Conservation (phyloP, 2,329 filamentous ascomycete genomes). For the Drechslerella coelobrocha region DNA sequence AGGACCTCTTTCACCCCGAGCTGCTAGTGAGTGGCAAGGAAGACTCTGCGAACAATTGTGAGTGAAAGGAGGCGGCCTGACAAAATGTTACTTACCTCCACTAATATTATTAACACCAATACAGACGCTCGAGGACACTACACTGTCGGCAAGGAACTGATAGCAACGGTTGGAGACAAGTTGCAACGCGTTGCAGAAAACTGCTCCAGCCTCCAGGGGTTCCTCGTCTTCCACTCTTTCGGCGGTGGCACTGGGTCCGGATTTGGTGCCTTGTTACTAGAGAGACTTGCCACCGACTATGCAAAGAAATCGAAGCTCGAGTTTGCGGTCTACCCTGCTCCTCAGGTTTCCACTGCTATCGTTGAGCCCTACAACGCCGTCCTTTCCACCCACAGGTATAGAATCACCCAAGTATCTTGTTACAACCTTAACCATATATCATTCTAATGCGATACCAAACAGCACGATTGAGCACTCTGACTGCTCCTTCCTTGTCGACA, state of each 20-base stretch:
- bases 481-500: constrained; percentile 73
- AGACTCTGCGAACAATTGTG: constrained; percentile 73
- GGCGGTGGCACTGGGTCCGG: constrained; percentile 73
- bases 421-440: not conserved
- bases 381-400: constrained; percentile 61
- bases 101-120: constrained; percentile 4
- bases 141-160: constrained; percentile 72
- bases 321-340: constrained; percentile 71
- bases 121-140: constrained; percentile 72
- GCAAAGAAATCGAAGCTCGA: constrained; percentile 74
- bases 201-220: constrained; percentile 71
- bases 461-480: constrained; percentile 72
- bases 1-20: constrained; percentile 71
- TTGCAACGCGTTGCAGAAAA: constrained; percentile 72
- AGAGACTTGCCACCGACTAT: constrained; percentile 70
- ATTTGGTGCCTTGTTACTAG: constrained; percentile 70
- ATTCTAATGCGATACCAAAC: not conserved
- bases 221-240: constrained; percentile 73
- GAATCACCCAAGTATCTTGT: not conserved
- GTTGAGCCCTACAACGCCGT: constrained; percentile 73
- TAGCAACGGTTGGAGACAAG: constrained; percentile 69
- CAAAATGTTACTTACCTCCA: not conserved
- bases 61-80: constrained; percentile 48
- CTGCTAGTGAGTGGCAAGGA: constrained; percentile 72
- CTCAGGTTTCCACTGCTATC: constrained; percentile 70